These are phyloP conservation scores for Cladosporium cucumerinum DNA, from an alignment of 2,329 filamentous ascomycete species.

Conservation along the genomic window DNA sequence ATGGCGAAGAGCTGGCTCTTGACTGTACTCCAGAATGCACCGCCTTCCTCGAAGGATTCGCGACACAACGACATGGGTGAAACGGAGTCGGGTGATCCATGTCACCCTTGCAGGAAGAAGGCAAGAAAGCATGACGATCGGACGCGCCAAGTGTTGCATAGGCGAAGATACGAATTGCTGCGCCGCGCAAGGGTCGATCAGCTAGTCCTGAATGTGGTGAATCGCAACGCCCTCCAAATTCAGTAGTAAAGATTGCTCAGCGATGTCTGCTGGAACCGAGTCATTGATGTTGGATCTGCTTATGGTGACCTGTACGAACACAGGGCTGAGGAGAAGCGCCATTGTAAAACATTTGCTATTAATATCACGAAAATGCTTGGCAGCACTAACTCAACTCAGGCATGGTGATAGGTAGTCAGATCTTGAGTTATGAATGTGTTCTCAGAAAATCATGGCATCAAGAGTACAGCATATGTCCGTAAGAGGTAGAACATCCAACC, in stretches of 20 bases:
- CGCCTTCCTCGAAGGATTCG: slow-evolving; percentile 12
- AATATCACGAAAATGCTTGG: not conserved
- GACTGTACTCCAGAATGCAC: not conserved
- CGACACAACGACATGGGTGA: not conserved
- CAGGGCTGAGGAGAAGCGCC: not conserved
- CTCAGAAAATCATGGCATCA: not conserved
- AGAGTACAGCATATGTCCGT: not conserved
- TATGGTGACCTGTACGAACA: not conserved
- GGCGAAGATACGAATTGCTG: not conserved
- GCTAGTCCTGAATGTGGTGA: not conserved
- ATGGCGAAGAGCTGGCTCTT: not conserved
- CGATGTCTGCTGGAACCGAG: not conserved
- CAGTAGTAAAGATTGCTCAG: not conserved
- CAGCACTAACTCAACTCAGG: not conserved
- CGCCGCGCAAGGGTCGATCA: not conserved
- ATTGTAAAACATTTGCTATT: not conserved
- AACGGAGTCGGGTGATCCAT: not conserved
- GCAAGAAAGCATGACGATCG: slow-evolving; percentile 5
- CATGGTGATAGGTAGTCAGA: too few relatives aligned
- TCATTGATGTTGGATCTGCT: not conserved
- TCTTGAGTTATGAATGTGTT: too few relatives aligned
- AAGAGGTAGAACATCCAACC: too few relatives aligned
- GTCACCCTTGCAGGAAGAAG: slow-evolving; percentile 1
- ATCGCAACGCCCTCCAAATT: not conserved
- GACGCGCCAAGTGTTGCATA: slow-evolving; percentile 2